Evolutionary conservation across 306 rosid genomes (phyloP), one percentile per base, ranked within the genome.

Genomic region (Vicia sativa): DNA sequence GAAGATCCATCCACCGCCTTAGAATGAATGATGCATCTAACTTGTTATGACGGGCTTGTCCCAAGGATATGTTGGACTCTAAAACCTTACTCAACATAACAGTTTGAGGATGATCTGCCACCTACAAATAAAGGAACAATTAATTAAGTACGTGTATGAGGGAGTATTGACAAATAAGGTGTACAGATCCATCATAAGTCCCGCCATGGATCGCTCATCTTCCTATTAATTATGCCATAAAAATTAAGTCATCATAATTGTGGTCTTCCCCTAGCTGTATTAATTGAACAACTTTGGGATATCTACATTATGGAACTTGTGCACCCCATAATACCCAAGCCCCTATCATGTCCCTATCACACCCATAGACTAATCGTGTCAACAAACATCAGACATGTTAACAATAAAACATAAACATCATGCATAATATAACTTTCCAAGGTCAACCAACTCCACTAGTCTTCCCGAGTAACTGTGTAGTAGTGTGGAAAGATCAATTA

Each of bases 81-180:
- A 93, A 73, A 82, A 93, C 90, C 87, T 86, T 88, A 60, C 26
- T 65, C 81, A 93, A 75, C 74, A 83, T 74, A 65, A 85, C 83
- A 61, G 98, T 90, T 72, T 88, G 98, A 76, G 98, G 87, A 78
- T 93, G 96, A 74, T 90, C 97, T 89, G 76, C 83, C 58, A 90
- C 89, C 98, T 92, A 78, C 53, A 72, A 53, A 48, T 77, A 65
- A 76, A 59, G 71, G 35, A 55, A 31, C 21, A 58, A 52, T 39
- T 50, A 69, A 74, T 42, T 66, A 70, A 39, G 39, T 52, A 64
- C 25, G 18, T 53, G 34, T 42, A 48, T 38, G 75, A 71, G 62
- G 35, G 31, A 78, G 55, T 16, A 79, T 75, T 49, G 61, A 25
- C 43, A 54, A 39, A n/a, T 12, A 54, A 11, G 35, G 60, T 26